These are phyloP conservation scores for Puccinia hordei DNA, from an alignment of 1,284 basidiomycete genomes.

Conservation along the genomic window DNA sequence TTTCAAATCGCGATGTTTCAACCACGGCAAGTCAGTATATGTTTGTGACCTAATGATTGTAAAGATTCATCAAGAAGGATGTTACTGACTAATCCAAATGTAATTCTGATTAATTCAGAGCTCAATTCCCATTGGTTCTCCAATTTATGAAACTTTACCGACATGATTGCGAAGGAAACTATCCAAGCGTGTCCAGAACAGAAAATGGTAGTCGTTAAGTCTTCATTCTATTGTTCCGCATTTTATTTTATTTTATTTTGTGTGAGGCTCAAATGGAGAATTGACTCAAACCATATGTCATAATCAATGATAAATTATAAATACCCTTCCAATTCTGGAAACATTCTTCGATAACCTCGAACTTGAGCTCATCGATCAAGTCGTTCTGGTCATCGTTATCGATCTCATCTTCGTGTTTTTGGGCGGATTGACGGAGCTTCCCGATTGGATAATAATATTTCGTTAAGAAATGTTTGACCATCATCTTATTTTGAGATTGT, in stretches of 20 bases:
- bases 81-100: conserved; percentile 72
- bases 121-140: conserved; percentile 83
- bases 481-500: conserved; percentile 82
- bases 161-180: conserved; percentile 69
- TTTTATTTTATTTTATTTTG: conserved; percentile 60
- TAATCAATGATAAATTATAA: conserved; percentile 88
- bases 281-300: conserved; percentile 78
- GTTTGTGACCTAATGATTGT: not conserved
- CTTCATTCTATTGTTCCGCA: not conserved
- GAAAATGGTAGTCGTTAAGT: not conserved
- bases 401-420: not conserved
- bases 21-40: not conserved
- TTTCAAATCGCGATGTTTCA: not conserved
- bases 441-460: conserved; percentile 66
- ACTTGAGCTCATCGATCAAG: conserved; percentile 60
- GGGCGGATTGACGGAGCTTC: conserved; percentile 54
- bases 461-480: conserved; percentile 91
- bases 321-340: conserved; percentile 92
- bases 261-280: conserved; percentile 58
- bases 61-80: not conserved
- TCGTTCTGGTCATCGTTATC: conserved; percentile 40
- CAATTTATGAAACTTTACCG: conserved; percentile 81
- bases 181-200: not conserved
- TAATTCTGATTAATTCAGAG: conserved; percentile 84
- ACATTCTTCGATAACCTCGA: conserved; percentile 79